Conservation (phyloP, 352 stramenopile species). For the Blastocystis sp. region DNA sequence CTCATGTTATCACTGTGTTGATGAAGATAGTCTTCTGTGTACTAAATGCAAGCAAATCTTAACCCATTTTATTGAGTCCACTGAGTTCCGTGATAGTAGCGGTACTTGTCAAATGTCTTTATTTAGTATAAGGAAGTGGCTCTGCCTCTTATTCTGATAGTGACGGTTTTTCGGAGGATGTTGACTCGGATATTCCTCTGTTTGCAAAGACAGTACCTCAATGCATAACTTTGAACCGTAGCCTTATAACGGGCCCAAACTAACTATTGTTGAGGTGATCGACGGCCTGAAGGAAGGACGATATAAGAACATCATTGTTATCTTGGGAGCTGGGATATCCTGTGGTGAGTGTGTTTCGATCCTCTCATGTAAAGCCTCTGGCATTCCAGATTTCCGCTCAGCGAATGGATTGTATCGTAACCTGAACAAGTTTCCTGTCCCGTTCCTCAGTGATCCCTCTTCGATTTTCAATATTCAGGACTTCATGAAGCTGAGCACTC, state of each 20-base stretch:
- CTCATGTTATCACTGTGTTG: not conserved
- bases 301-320: slow-evolving; percentile 21
- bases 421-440: slow-evolving; percentile 74
- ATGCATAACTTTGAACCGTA: not conserved
- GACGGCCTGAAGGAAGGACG: not conserved
- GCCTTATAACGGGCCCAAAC: not conserved
- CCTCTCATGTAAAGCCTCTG: slow-evolving; percentile 73
- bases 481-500: slow-evolving; percentile 81
- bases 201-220: not conserved
- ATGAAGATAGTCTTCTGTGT: not conserved
- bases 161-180: not conserved
- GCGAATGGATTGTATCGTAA: slow-evolving; percentile 75
- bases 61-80: not conserved
- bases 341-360: not conserved
- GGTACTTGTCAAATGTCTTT: not conserved
- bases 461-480: slow-evolving; percentile 94
- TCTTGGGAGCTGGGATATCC: slow-evolving; percentile 25
- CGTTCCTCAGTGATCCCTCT: slow-evolving; percentile 76
- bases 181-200: not conserved
- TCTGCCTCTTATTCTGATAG: not conserved
- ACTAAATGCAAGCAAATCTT: not conserved
- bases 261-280: not conserved
- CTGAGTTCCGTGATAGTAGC: not conserved
- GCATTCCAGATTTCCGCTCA: slow-evolving; percentile 92
- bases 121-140: not conserved